Evolutionary conservation across 176 grass and related monocot genomes (phyloP).

Genomic region (Melocanna baccifera): DNA sequence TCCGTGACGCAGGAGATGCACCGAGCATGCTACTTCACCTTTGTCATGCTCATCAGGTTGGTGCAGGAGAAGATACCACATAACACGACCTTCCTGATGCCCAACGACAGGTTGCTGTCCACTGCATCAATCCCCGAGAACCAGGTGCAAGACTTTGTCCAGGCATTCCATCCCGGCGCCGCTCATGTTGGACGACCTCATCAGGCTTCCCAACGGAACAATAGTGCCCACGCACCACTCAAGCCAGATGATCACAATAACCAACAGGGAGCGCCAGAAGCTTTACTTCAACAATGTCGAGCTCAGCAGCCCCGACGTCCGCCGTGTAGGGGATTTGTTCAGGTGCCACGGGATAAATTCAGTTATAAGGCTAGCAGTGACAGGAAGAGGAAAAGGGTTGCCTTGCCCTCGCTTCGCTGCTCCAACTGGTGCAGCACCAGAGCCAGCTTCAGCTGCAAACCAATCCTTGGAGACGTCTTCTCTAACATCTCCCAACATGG

Average conservation of each 20-base stretch:
- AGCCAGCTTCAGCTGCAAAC: conserved; percentile 16
- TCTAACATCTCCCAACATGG: conserved; percentile 22
- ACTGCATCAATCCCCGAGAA: conserved; percentile 31
- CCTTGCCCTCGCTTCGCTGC: conserved; percentile 1
- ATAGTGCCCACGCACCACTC: conserved; percentile 39
- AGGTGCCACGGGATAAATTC: conserved; percentile 60
- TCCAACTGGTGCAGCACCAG: conserved; percentile 16
- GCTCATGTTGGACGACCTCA: conserved; percentile 41
- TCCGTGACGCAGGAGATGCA: conserved; percentile 49
- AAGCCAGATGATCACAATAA: conserved; percentile 41
- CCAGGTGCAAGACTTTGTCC: conserved; percentile 43
- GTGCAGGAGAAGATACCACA: conserved; percentile 46
- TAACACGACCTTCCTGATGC: conserved; percentile 60
- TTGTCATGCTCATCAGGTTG: conserved; percentile 60
- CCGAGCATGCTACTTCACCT: conserved; percentile 52
- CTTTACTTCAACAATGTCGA: conserved; percentile 51
- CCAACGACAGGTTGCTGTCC: conserved; percentile 53
- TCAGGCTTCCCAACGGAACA: conserved; percentile 51
- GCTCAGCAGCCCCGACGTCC: conserved; percentile 46
- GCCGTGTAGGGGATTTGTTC: conserved; percentile 29
- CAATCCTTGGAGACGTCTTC: conserved; percentile 34
- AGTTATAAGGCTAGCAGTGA: conserved; percentile 31
- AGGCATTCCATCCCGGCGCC: conserved; percentile 43
- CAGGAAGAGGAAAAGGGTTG: conserved; percentile 8
- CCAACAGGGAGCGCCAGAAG: conserved; percentile 29